Evolutionary conservation across 2,329 filamentous ascomycete species (phyloP), one percentile per base, ranked within the genome.

Genomic region (Aspergillus persii): DNA sequence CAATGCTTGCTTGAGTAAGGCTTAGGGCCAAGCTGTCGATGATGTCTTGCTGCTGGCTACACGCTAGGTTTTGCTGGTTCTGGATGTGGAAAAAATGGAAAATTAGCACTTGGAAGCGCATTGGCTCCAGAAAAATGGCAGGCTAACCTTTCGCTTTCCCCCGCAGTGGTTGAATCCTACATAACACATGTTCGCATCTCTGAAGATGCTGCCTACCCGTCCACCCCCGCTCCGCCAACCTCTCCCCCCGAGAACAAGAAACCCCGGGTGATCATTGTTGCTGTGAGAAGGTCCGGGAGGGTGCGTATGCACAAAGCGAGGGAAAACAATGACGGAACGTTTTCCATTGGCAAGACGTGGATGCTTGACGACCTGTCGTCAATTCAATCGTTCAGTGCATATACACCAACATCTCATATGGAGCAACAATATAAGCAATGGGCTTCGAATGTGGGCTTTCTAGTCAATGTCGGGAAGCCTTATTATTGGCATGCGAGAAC

Each of bases 261-360:
- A 76, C 86, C 89, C 51, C 87, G 95, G 69, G 84, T 96, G 65
- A 96, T 99, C 72, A 92, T 99, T 65, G 89, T 99, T 65, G 90
- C 94, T 9, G 95, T 99, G 61, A 87, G 92, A 62, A 95, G 92
- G 70, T 96, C 94, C 1, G 95, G 94, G 57, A 85, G 92, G 61
- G 94, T 99, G 53, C 90, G 93, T 70, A 87, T 99, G 80, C 95
- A 99, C 81, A 99, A 99, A 77, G 94, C 92, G 59, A 89, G 96
- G 68, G 95, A 99, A 79, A 99, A 99, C 74, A 83, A 85, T 57
- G 97, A 96, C 74, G 92, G 92, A 57, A 87, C 91, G 27, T 99
- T 97, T 76, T 98, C 94, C 23, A 96, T 99, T 66, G 95, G 95
- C 66, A 99, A 99, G 79, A 96, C 95, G 3, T 99, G 95, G 95